Evolutionary conservation across 2,329 filamentous ascomycete genomes (phyloP), one percentile per base, ranked within the genome.

Genomic region (Cadophora gregata): DNA sequence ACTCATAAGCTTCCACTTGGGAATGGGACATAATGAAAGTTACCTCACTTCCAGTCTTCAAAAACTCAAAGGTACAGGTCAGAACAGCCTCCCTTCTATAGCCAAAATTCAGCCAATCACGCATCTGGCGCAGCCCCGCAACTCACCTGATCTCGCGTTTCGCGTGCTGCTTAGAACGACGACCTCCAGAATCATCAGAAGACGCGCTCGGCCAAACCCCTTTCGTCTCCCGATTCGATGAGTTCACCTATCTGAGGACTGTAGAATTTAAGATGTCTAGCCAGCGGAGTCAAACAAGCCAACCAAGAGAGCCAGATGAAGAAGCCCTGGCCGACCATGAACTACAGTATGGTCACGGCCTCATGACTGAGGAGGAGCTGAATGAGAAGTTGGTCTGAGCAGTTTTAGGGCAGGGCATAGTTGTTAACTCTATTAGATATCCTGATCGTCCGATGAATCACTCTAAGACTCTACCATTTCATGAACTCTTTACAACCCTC

Each of bases 391-490:
- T 67, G 67, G 72, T 47, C 10, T 21, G 19, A n/a, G 19, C 3
- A 9, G 4, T n/a, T n/a, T 21, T 47, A 3, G 38, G 21, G 42
- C n/a, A 47, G 19, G 9, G 7, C 1, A 5, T 21, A n/a, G n/a
- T 33, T 59, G 42, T 59, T 67, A 62, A 69, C 19, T 51, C 33
- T 65, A 10, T 67, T 93, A 63, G 90, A 75, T 96, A 92, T 76
- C 93, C 93, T 2, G 89, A 93, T 74, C 88, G 93, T 3, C 96
- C 96, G 3, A 86, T 82, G 69, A 99, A 98, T 72, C 87, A 91
- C 72, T 88, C 88, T 47, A 88, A 87, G 69, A 97, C 95, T 0
- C 81, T 96, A 10, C 87, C 88, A 5, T 99, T 99, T 76, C 90
- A 93, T 67, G 89, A 92, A 4, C 83, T 99, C 0, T 93, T 91